A percentile compares a stretch with the other conserved stretches of the same genome.
Conservation (phyloP, 208 protist species). For the Trypanosoma brucei region DNA sequence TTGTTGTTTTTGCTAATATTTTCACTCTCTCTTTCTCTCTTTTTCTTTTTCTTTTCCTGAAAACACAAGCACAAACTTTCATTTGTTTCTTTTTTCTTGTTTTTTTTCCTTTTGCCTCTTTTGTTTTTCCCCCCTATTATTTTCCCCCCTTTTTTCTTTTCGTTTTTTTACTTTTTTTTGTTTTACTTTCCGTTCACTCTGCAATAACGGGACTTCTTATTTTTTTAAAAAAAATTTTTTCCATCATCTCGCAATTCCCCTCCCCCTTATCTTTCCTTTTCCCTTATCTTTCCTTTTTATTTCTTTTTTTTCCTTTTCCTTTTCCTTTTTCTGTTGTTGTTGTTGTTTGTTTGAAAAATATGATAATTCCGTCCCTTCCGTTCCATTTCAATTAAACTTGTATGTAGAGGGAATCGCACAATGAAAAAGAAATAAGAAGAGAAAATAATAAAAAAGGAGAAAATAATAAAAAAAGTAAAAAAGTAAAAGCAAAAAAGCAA, state of each 20-base stretch:
- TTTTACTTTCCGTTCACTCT: too few species aligned
- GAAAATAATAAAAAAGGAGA: too few species aligned
- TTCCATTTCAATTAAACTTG: conserved; percentile 6
- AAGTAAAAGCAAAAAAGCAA: too few species aligned
- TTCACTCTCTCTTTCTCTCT: too few species aligned
- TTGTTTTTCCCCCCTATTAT: background rate
- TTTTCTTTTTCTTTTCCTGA: too few species aligned
- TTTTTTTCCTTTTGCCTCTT: too few species aligned
- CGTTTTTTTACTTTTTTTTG: background rate
- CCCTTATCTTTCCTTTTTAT: background rate
- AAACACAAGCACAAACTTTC: too few species aligned
- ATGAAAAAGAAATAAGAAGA: background rate
- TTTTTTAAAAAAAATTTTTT: conserved; percentile 18
- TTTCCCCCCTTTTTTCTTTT: background rate
- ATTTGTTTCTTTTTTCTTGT: too few species aligned
- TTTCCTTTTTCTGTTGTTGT: conserved; percentile 16
- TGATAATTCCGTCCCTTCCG: background rate
- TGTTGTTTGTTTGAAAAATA: too few species aligned
- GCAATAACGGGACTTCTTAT: background rate
- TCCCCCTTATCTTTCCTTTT: background rate
- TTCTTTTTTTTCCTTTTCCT: conserved; percentile 11
- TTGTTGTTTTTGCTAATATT: too few species aligned
- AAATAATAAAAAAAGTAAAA: too few species aligned
- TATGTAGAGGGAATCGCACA: conserved; percentile 17
- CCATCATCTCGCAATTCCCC: conserved; percentile 13